phyloP scores from a whole-genome alignment of 1,284 basidiomycete species.

The Dichomitus squalens region DNA sequence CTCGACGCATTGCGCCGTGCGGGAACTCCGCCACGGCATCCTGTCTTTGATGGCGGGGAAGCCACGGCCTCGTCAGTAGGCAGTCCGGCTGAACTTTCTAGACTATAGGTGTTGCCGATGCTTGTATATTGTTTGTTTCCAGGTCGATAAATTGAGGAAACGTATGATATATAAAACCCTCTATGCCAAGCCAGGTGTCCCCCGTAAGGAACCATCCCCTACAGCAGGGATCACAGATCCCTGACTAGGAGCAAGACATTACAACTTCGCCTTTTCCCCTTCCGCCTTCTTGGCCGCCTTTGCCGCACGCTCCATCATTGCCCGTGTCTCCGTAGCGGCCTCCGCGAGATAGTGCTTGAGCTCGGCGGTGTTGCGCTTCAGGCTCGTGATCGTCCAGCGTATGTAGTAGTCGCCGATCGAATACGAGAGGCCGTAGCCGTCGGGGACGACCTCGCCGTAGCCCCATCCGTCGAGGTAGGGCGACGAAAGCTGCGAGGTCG shows the following conservation, averaged over 20 bases:
- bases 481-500: conserved; percentile 87
- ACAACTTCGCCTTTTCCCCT: conserved; percentile 35
- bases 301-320: conserved; percentile 73
- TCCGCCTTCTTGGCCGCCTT: conserved; percentile 32
- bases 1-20: conserved; percentile 24
- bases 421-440: conserved; percentile 95
- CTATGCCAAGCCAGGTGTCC: no score
- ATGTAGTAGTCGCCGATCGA: conserved; percentile 88
- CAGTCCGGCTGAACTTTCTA: not conserved
- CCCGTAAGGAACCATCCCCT: no score
- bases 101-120: not conserved
- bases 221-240: no score
- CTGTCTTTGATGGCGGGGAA: conserved; percentile 5
- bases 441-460: conserved; percentile 93
- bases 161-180: no score
- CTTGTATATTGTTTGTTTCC: not conserved
- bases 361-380: conserved; percentile 65
- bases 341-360: conserved; percentile 76
- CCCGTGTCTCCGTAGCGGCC: conserved; percentile 76
- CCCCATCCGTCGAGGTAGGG: conserved; percentile 94
- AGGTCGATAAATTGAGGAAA: not conserved
- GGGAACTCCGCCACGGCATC: not conserved
- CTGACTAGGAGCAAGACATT: not conserved
- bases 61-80: not conserved
- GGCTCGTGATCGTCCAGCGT: conserved; percentile 91